Percentiles rank a stretch among this genome's conserved stretches.
These are phyloP conservation scores for Waltiozyma sp. DNA, from an alignment of 1,139 yeast genomes.

Conservation along the genomic window DNA sequence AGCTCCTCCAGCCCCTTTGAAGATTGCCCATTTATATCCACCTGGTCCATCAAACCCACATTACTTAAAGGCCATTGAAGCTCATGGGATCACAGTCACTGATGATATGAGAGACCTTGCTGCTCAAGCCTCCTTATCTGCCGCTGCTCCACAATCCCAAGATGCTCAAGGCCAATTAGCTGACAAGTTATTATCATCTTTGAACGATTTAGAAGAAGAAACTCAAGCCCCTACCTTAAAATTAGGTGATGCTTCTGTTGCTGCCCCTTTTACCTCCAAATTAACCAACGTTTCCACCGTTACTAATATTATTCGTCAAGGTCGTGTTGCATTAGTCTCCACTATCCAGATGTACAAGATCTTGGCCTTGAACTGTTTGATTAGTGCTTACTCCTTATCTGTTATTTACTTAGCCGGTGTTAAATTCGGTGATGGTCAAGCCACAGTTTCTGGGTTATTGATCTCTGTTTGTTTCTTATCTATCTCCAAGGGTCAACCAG, in stretches of 20 bases:
- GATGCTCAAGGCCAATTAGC: constrained; percentile 44
- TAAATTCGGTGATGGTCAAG: constrained; percentile 95
- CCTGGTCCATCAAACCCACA: constrained; percentile 91
- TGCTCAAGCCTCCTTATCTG: constrained; percentile 27
- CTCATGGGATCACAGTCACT: constrained; percentile 66
- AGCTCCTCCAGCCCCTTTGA: constrained; percentile 71
- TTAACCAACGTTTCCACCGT: constrained; percentile 88
- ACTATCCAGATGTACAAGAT: constrained; percentile 99
- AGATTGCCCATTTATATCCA: constrained; percentile 90
- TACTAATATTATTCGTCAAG: constrained; percentile 91
- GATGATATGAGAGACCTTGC: constrained; percentile 54
- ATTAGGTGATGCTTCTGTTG: constrained; percentile 97
- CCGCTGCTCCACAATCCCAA: constrained; percentile 17
- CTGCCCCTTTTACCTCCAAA: constrained; percentile 97
- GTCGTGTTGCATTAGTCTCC: constrained; percentile 95
- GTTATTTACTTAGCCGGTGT: constrained; percentile 95
- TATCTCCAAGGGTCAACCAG: constrained; percentile 86
- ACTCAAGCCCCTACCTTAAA: constrained; percentile 88
- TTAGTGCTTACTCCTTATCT: constrained; percentile 90
- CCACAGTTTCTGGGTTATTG: constrained; percentile 84
- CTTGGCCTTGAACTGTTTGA: constrained; percentile 90
- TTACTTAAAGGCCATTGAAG: constrained; percentile 76
- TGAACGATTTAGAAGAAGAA: constrained; percentile 62
- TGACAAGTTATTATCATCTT: constrained; percentile 58
- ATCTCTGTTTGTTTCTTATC: constrained; percentile 92